A percentile compares a stretch with the other conserved stretches of the same genome.
Evolutionary conservation across 2,329 filamentous ascomycete genomes (phyloP).

Genomic region (Fusarium fujikuroi): DNA sequence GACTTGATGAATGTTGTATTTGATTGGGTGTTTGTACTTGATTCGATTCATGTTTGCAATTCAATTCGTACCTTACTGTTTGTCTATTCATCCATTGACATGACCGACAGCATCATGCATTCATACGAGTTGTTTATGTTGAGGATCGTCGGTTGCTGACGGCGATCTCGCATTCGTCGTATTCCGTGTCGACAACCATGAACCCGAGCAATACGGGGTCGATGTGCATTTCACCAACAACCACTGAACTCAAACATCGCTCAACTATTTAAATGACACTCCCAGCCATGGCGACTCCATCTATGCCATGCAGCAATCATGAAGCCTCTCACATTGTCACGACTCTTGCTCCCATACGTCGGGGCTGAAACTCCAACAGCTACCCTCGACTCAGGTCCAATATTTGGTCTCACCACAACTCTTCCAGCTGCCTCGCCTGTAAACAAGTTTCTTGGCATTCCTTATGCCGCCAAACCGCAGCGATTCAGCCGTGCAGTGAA

Average conservation of each 20-base stretch:
- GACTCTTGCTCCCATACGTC: constrained; percentile 1
- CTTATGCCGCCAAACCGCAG: constrained; percentile 27
- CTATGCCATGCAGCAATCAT: neutral
- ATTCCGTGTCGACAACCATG: neutral
- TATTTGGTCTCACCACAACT: constrained; percentile 23
- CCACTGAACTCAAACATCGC: neutral
- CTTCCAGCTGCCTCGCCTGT: constrained; percentile 32
- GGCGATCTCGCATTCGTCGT: constrained; percentile 8
- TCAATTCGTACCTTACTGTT: neutral
- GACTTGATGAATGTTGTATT: neutral
- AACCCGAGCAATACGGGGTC: constrained; percentile 4
- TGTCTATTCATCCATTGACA: neutral
- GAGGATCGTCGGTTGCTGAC: neutral
- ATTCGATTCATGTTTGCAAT: neutral
- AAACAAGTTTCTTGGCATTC: constrained; percentile 40
- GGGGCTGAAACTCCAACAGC: constrained; percentile 14
- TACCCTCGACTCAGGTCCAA: constrained; percentile 27
- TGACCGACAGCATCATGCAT: no score
- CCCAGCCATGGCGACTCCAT: neutral
- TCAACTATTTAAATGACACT: neutral
- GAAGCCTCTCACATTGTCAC: constrained; percentile 2
- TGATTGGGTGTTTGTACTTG: neutral
- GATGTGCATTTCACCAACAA: neutral
- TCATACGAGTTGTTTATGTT: neutral
- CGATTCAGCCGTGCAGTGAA: constrained; percentile 27